Conservation (phyloP, 2,329 filamentous ascomycete species). For the Pseudopithomyces chartarum region DNA sequence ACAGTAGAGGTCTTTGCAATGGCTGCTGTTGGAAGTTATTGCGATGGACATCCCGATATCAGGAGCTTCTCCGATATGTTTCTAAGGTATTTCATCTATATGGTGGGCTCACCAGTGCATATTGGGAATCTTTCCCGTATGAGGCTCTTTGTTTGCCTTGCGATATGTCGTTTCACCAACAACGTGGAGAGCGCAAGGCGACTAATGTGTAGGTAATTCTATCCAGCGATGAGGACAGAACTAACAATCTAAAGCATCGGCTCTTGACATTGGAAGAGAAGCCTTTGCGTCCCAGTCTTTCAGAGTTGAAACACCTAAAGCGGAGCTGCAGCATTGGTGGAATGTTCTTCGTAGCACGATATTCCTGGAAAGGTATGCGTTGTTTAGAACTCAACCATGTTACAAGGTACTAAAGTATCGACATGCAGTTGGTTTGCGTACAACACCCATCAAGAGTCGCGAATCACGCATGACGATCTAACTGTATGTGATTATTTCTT, state of each 20-base stretch:
- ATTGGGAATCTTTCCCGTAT: conserved; percentile 3
- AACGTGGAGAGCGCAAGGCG: conserved; percentile 7
- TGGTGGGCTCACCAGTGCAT: conserved; percentile 4
- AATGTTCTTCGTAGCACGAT: conserved; percentile 9
- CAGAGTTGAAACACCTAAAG: neutral
- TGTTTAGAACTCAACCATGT: neutral
- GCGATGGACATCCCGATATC: conserved; percentile 1
- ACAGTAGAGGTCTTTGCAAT: conserved; percentile 15
- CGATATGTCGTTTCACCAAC: conserved; percentile 12
- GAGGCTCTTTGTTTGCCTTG: conserved; percentile 13
- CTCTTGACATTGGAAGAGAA: conserved; percentile 9
- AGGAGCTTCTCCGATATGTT: neutral
- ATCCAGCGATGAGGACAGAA: neutral
- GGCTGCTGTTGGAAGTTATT: conserved; percentile 14
- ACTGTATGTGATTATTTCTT: neutral
- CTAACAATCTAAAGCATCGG: conserved; percentile 8
- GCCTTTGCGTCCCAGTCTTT: conserved; percentile 3
- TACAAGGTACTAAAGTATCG: conserved; percentile 3
- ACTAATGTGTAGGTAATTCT: conserved; percentile 8
- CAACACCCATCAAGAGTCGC: conserved; percentile 10
- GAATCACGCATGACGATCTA: conserved; percentile 10
- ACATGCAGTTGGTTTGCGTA: conserved; percentile 11
- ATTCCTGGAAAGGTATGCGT: conserved; percentile 10
- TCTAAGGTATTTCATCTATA: conserved; percentile 6
- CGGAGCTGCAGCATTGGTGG: conserved; percentile 7